These are phyloP conservation scores for Hymenoscyphus repandus DNA, from an alignment of 2,329 filamentous ascomycete species.

Conservation along the genomic window DNA sequence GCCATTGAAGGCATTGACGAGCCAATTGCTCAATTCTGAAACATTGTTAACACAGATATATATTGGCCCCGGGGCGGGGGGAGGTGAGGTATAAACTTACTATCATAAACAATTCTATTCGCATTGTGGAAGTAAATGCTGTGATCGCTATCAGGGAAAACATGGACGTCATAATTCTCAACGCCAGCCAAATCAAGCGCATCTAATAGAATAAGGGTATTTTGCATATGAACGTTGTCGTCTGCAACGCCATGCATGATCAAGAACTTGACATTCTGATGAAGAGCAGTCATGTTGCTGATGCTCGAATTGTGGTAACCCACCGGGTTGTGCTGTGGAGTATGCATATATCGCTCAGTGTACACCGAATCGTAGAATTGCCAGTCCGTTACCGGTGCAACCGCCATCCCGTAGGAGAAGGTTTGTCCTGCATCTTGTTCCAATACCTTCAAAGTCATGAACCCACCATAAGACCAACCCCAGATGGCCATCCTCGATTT, in stretches of 20 bases:
- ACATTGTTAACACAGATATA: slow-evolving; percentile 29
- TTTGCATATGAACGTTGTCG: slow-evolving; percentile 97
- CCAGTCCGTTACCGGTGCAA: slow-evolving; percentile 98
- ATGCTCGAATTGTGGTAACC: slow-evolving; percentile 77
- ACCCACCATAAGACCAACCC: slow-evolving; percentile 98
- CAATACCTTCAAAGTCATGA: slow-evolving; percentile 89
- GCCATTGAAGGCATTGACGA: slow-evolving; percentile 95
- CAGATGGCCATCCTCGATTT: slow-evolving; percentile 80
- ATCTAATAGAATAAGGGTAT: slow-evolving; percentile 82
- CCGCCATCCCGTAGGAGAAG: slow-evolving; percentile 96
- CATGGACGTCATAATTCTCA: slow-evolving; percentile 93
- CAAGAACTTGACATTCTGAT: slow-evolving; percentile 77
- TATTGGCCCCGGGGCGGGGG: slow-evolving; percentile 1
- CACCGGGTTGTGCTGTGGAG: slow-evolving; percentile 70
- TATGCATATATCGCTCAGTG: slow-evolving; percentile 96
- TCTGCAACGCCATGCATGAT: slow-evolving; percentile 96
- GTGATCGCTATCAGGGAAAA: slow-evolving; percentile 96
- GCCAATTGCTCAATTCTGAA: slow-evolving; percentile 76
- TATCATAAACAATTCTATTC: slow-evolving; percentile 85
- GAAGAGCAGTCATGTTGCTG: slow-evolving; percentile 66
- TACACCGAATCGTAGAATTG: slow-evolving; percentile 91
- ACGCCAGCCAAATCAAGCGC: slow-evolving; percentile 74
- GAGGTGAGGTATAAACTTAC: slow-evolving; percentile 53
- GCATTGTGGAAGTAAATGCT: slow-evolving; percentile 93
- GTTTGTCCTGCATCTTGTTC: slow-evolving; percentile 85